Percentiles rank a stretch among this genome's conserved stretches.
phyloP scores from a whole-genome alignment of 1,284 basidiomycete genomes.

The Cutaneotrichosporon cyanovorans region DNA sequence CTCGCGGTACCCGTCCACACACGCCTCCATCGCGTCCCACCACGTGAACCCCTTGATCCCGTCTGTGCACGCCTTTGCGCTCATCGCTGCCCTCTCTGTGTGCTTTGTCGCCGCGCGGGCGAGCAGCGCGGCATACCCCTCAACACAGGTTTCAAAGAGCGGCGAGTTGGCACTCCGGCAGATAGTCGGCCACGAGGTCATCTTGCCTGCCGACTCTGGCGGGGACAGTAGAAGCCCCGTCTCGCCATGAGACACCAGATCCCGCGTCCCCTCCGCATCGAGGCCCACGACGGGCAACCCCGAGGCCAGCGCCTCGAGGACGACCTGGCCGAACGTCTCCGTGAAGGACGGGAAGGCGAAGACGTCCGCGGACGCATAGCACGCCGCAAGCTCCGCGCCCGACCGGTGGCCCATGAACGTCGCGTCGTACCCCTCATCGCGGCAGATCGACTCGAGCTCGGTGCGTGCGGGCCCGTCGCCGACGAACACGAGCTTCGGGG shows the following conservation, averaged over 20 bases:
- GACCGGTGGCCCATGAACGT: conserved; percentile 51
- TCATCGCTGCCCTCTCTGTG: conserved; percentile 46
- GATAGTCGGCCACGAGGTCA: conserved; percentile 33
- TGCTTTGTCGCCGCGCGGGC: conserved; percentile 40
- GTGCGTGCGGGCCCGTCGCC: conserved; percentile 52
- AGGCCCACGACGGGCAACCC: conserved; percentile 54
- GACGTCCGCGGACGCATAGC: conserved; percentile 52
- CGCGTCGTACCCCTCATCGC: conserved; percentile 47
- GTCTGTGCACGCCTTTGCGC: conserved; percentile 41
- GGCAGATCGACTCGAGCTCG: conserved; percentile 49
- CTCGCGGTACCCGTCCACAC: conserved; percentile 51
- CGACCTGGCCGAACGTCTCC: conserved; percentile 55
- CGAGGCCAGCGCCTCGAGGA: conserved; percentile 52
- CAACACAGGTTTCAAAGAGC: conserved; percentile 41
- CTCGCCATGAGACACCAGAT: conserved; percentile 49
- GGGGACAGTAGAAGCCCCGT: conserved; percentile 49
- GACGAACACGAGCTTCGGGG: conserved; percentile 52
- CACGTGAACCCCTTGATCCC: conserved; percentile 49
- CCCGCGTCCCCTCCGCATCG: conserved; percentile 54
- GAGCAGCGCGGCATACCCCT: conserved; percentile 48
- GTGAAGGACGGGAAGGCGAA: conserved; percentile 53
- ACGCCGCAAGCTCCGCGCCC: conserved; percentile 45
- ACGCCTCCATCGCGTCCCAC: conserved; percentile 53
- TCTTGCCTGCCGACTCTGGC: conserved; percentile 22
- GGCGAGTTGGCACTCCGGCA: conserved; percentile 35